Evolutionary conservation across 1,139 yeast genomes (phyloP).

Genomic region (Candida albicans): DNA sequence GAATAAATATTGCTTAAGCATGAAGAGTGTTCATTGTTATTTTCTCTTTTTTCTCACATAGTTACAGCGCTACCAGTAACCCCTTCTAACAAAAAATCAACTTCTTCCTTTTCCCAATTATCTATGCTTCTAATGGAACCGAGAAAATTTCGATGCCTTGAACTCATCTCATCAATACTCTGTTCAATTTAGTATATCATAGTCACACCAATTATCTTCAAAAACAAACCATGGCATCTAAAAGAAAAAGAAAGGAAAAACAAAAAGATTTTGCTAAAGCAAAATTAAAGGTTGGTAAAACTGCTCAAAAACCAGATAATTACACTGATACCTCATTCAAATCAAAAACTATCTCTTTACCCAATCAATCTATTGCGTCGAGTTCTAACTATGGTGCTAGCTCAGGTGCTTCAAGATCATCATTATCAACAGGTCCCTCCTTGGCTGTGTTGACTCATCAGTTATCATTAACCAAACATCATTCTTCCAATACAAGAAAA

Average conservation of each 20-base stretch:
- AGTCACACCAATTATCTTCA: not conserved
- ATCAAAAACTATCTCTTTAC: constrained; percentile 69
- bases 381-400: constrained; percentile 10
- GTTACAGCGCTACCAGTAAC: too few relatives aligned
- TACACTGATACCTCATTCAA: constrained; percentile 83
- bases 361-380: constrained; percentile 48
- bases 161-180: not conserved
- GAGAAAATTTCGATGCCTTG: too few relatives aligned
- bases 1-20: too few relatives aligned
- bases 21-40: too few relatives aligned
- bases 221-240: constrained; percentile 47
- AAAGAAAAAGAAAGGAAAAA: constrained; percentile 64
- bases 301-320: constrained; percentile 66
- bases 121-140: too few relatives aligned
- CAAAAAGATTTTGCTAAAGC: constrained; percentile 75
- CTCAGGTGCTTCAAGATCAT: constrained; percentile 10
- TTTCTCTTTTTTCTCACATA: too few relatives aligned
- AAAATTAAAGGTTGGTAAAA: constrained; percentile 87
- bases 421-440: constrained; percentile 19
- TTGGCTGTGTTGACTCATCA: constrained; percentile 41
- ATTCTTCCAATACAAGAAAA: constrained; percentile 68
- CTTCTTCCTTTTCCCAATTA: not conserved
- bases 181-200: not conserved
- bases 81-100: constrained; percentile 1
- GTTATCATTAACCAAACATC: constrained; percentile 74